These are phyloP conservation scores for Colletotrichum lentis DNA, from an alignment of 2,329 filamentous ascomycete genomes.

Conservation along the genomic window DNA sequence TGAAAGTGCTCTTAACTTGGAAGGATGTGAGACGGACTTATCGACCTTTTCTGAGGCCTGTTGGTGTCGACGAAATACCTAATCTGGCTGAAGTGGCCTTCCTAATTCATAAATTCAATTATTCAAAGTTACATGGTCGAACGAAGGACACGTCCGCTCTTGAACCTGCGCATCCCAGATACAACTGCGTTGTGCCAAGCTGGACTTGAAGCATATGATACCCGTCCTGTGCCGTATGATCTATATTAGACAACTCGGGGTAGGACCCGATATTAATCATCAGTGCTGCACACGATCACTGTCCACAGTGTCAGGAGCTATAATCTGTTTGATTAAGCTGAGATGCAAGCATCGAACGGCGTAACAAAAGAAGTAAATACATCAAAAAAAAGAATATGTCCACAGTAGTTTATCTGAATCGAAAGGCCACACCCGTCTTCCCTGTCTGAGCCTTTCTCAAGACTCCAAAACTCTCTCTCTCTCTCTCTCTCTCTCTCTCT, in stretches of 20 bases:
- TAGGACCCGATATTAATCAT: too few relatives aligned
- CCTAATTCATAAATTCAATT: too few relatives aligned
- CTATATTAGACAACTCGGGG: too few relatives aligned
- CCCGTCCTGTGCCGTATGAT: too few relatives aligned
- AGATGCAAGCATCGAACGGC: neutral
- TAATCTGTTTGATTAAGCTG: neutral
- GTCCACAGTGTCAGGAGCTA: too few relatives aligned
- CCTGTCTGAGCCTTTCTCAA: neutral
- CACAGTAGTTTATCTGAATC: neutral
- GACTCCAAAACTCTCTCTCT: neutral
- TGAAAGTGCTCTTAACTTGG: neutral
- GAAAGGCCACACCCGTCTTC: neutral
- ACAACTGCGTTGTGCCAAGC: too few relatives aligned
- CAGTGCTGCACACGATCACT: too few relatives aligned
- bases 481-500: too few relatives aligned
- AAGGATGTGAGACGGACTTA: too few relatives aligned
- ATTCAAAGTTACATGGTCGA: neutral
- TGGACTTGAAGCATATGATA: too few relatives aligned
- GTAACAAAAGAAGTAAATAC: neutral
- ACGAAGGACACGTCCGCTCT: neutral
- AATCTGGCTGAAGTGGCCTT: neutral
- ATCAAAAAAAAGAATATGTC: neutral
- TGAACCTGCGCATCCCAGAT: too few relatives aligned
- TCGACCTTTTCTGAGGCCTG: fast-evolving
- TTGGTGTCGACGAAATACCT: neutral